A percentile compares a stretch with the other conserved stretches of the same genome.
phyloP scores from a whole-genome alignment of 2,329 filamentous ascomycete species.

The Calonectria pseudoreteaudii region DNA sequence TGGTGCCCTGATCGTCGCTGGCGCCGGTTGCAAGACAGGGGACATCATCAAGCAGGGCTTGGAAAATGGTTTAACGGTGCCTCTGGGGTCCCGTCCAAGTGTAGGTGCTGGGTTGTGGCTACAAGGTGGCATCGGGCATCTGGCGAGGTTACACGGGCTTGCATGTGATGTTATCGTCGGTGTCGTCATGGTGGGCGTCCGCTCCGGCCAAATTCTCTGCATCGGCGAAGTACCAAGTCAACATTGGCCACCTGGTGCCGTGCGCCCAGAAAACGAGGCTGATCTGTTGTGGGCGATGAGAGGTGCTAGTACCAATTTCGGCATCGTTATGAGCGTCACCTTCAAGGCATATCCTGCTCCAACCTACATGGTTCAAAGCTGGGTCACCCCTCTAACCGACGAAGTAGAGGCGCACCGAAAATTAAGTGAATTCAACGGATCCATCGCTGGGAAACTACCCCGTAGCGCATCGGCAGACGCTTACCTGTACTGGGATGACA shows the following conservation, averaged over 20 bases:
- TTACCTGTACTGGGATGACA: conserved; percentile 65
- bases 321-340: conserved; percentile 65
- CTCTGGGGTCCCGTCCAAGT: conserved; percentile 71
- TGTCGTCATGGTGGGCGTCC: conserved; percentile 66
- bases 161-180: conserved; percentile 71
- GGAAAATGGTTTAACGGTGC: conserved; percentile 63
- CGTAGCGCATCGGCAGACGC: conserved; percentile 62
- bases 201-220: conserved; percentile 58
- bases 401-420: conserved; percentile 40
- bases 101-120: conserved; percentile 73
- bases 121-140: conserved; percentile 73
- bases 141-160: conserved; percentile 67
- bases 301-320: conserved; percentile 71
- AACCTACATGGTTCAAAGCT: conserved; percentile 54
- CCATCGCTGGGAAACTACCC: conserved; percentile 54
- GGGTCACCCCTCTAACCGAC: conserved; percentile 51
- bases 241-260: conserved; percentile 53
- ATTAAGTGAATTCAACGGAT: conserved; percentile 54
- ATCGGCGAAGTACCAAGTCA: conserved; percentile 63
- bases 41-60: conserved; percentile 64
- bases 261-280: conserved; percentile 58
- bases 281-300: conserved; percentile 69
- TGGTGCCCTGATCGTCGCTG: conserved; percentile 59
- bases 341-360: conserved; percentile 60
- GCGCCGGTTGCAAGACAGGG: conserved; percentile 66